phyloP scores from a whole-genome alignment of 2,329 filamentous ascomycete genomes.

The Colletotrichum tropicale region DNA sequence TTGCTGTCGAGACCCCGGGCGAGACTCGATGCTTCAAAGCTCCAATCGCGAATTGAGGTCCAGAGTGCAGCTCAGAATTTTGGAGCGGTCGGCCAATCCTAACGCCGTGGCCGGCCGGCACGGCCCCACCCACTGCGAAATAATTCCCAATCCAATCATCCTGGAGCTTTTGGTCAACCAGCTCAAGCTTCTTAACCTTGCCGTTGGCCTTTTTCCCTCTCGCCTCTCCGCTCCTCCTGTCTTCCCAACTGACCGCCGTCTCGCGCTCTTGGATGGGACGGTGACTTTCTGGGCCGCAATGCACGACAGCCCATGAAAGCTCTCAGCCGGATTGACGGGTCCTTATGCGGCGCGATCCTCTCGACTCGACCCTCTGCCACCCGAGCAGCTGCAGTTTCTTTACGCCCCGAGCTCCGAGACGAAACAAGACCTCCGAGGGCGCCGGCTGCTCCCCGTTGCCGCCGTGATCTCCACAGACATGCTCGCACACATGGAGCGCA shows the following conservation, averaged over 20 bases:
- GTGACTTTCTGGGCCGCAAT: constrained; percentile 32
- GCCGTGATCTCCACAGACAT: background rate
- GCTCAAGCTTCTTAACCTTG: constrained; percentile 1
- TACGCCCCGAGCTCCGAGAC: constrained; percentile 3
- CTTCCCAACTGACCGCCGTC: background rate
- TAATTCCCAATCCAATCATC: constrained; percentile 12
- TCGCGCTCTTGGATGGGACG: constrained; percentile 10
- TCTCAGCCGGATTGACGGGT: constrained; percentile 63
- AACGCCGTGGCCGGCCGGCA: constrained; percentile 4
- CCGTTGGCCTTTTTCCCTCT: background rate
- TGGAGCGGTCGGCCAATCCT: constrained; percentile 22
- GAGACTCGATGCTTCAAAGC: background rate
- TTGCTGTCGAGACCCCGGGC: background rate
- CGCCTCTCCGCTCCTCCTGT: background rate
- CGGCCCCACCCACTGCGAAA: constrained; percentile 18
- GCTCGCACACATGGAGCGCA: background rate
- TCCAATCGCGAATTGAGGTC: background rate
- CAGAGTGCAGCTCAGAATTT: constrained; percentile 14
- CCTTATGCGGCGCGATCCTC: constrained; percentile 62
- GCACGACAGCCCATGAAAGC: constrained; percentile 65
- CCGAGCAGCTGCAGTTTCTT: constrained; percentile 9
- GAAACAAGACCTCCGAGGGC: constrained; percentile 10
- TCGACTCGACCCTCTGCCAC: constrained; percentile 43
- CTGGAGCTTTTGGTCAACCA: constrained; percentile 10
- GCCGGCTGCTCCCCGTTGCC: background rate